Evolutionary conservation across 2,329 filamentous ascomycete genomes (phyloP).

Genomic region (Myriangium duriaei): DNA sequence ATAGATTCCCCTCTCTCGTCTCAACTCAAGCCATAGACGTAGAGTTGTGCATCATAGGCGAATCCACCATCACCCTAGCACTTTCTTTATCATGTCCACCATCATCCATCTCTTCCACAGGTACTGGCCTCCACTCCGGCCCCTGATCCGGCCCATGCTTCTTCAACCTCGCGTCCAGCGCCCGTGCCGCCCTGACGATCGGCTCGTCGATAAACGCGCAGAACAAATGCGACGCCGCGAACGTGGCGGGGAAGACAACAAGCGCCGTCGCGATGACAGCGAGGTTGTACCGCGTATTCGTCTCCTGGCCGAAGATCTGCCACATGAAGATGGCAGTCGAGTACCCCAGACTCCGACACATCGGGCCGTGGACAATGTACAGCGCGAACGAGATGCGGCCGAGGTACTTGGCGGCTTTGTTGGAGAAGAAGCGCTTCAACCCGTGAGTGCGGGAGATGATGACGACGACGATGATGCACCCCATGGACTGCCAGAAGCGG

Average conservation of each 20-base stretch:
- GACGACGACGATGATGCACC: conserved; percentile 38
- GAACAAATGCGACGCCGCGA: conserved; percentile 45
- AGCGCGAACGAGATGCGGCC: conserved; percentile 49
- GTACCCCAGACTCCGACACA: conserved; percentile 32
- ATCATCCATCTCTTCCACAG: too few species aligned
- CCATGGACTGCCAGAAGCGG: conserved; percentile 44
- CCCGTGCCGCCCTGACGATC: conserved; percentile 44
- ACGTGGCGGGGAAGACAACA: conserved; percentile 38
- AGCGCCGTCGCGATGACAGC: conserved; percentile 37
- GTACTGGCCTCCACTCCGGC: background rate
- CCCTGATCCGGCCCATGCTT: background rate
- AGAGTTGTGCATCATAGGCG: background rate
- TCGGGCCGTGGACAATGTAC: conserved; percentile 49
- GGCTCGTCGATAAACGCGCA: conserved; percentile 44
- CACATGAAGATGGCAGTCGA: conserved; percentile 37
- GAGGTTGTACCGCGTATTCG: conserved; percentile 32
- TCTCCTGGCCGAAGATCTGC: conserved; percentile 35
- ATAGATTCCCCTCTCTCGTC: too few species aligned
- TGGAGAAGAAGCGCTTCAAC: conserved; percentile 39
- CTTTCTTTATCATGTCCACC: background rate
- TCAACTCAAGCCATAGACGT: too few species aligned
- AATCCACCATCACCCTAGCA: background rate
- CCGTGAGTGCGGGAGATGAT: conserved; percentile 34
- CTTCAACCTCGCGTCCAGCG: conserved; percentile 31
- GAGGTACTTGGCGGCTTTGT: conserved; percentile 39